phyloP scores from a whole-genome alignment of 2,329 filamentous ascomycete genomes.

The Hypoxylon sp. region DNA sequence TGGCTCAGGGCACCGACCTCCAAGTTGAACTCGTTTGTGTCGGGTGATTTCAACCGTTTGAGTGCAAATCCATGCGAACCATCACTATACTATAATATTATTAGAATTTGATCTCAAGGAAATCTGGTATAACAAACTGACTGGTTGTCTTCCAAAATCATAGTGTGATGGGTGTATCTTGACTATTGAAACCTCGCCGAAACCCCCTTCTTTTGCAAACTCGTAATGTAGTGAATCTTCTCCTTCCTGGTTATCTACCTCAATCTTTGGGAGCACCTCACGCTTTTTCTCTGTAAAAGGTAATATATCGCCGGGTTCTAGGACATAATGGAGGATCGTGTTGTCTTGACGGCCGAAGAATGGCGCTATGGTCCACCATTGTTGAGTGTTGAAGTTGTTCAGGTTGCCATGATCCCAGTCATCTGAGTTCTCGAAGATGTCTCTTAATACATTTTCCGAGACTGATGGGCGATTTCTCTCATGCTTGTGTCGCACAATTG shows the following conservation, averaged over 20 bases:
- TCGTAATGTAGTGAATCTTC: background rate
- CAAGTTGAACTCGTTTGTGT: slow-evolving; percentile 14
- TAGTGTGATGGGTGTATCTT: slow-evolving; percentile 28
- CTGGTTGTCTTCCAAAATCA: slow-evolving; percentile 3
- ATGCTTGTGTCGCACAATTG: background rate
- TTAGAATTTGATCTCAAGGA: slow-evolving; percentile 1
- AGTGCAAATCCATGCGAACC: slow-evolving; percentile 26
- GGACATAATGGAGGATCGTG: slow-evolving; percentile 25
- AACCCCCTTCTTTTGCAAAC: slow-evolving; percentile 14
- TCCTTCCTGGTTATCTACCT: background rate
- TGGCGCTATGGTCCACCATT: slow-evolving; percentile 34
- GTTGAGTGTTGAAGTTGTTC: slow-evolving; percentile 3
- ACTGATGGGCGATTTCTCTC: background rate
- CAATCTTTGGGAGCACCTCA: background rate
- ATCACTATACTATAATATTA: slow-evolving; percentile 4
- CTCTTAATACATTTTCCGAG: background rate
- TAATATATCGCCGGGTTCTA: slow-evolving; percentile 20
- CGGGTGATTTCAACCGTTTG: slow-evolving; percentile 26
- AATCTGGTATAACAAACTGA: background rate
- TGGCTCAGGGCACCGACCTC: slow-evolving; percentile 33
- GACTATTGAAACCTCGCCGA: slow-evolving; percentile 29
- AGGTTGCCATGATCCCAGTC: slow-evolving; percentile 11
- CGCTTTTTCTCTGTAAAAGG: slow-evolving; percentile 20
- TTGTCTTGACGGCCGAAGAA: slow-evolving; percentile 15
- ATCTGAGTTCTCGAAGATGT: slow-evolving; percentile 3